These are phyloP conservation scores for Antarctomyces pellizariae DNA, from an alignment of 495 filamentous ascomycete species.

Conservation along the genomic window DNA sequence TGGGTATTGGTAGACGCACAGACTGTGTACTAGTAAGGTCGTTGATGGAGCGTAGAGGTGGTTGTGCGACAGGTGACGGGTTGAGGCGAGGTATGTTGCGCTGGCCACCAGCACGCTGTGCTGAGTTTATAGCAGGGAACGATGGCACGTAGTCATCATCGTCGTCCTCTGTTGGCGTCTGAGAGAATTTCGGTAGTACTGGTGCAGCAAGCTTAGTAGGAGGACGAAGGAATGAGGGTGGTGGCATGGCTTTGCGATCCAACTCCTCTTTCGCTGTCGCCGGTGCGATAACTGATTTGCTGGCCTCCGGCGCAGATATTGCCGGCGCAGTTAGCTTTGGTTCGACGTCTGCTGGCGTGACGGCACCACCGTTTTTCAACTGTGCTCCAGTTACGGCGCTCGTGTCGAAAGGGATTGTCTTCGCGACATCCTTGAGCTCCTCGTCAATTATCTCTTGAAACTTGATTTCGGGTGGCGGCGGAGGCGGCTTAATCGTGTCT, in stretches of 20 bases:
- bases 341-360: background rate
- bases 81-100: constrained; percentile 6
- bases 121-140: constrained; percentile 21
- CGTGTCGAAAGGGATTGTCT: background rate
- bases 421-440: constrained; percentile 3
- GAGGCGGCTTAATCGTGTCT: constrained; percentile 9
- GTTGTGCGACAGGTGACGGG: constrained; percentile 6
- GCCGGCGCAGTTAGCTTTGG: constrained; percentile 1
- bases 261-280: constrained; percentile 3
- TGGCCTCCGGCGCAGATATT: background rate
- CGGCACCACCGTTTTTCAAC: background rate
- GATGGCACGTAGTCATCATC: constrained; percentile 10
- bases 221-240: constrained; percentile 9
- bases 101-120: constrained; percentile 14
- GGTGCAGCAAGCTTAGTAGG: background rate
- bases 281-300: background rate
- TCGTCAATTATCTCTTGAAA: constrained; percentile 3
- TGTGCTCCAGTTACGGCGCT: background rate
- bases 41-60: constrained; percentile 6
- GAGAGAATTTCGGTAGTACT: background rate
- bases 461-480: constrained; percentile 7
- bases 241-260: constrained; percentile 16
- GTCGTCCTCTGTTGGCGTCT: constrained; percentile 3
- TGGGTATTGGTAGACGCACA: constrained; percentile 7
- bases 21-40: constrained; percentile 5